phyloP scores from a whole-genome alignment of 352 stramenopile genomes.

The Pythium periplocum region DNA sequence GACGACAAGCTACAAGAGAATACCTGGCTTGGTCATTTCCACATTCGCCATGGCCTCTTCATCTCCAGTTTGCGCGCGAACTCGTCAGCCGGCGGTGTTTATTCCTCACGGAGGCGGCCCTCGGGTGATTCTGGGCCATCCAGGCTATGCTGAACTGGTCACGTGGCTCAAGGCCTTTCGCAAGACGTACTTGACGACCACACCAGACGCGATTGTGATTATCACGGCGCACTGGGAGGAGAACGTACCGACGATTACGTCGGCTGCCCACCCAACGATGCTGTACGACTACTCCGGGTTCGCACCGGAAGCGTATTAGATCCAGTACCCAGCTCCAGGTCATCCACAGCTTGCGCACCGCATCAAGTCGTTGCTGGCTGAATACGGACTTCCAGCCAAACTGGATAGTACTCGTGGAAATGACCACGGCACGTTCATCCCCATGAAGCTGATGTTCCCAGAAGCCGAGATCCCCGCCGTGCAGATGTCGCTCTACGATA shows the following conservation, averaged over 20 bases:
- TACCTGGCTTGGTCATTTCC: too few species aligned
- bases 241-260: constrained; percentile 32
- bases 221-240: constrained; percentile 86
- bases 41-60: too few species aligned
- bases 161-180: constrained; percentile 39
- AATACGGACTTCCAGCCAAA: constrained; percentile 37
- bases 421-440: constrained; percentile 91
- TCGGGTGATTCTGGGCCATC: constrained; percentile 48
- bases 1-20: too few species aligned
- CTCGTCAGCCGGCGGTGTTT: constrained; percentile 12
- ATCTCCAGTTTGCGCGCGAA: too few species aligned
- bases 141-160: constrained; percentile 28
- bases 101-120: constrained; percentile 52
- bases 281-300: constrained; percentile 92
- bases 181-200: constrained; percentile 21
- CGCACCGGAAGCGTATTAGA: constrained; percentile 76
- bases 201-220: constrained; percentile 70
- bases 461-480: constrained; percentile 87
- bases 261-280: constrained; percentile 42
- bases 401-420: constrained; percentile 61
- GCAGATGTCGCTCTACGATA: constrained; percentile 56
- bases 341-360: constrained; percentile 54
- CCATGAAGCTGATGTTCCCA: constrained; percentile 85
- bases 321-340: constrained; percentile 74
- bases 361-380: constrained; percentile 56